These are phyloP conservation scores for Coniochaeta sp. DNA, from an alignment of 2,329 filamentous ascomycete species.

Conservation along the genomic window DNA sequence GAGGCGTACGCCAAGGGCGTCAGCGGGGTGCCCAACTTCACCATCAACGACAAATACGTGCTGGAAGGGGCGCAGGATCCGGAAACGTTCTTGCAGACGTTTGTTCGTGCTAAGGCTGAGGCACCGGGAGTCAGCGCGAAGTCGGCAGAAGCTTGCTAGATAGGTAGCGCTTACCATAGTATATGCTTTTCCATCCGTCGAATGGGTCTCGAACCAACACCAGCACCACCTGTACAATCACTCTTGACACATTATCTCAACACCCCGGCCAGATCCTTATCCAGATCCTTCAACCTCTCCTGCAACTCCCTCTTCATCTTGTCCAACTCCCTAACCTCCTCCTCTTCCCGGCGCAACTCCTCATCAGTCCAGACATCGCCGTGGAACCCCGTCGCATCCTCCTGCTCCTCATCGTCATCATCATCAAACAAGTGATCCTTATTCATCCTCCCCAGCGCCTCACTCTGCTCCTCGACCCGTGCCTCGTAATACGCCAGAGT, in stretches of 20 bases:
- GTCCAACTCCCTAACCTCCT: slow-evolving; percentile 52
- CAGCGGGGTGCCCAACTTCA: slow-evolving; percentile 67
- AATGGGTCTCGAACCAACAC: neutral
- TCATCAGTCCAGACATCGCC: slow-evolving; percentile 54
- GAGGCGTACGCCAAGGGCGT: slow-evolving; percentile 44
- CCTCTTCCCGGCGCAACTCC: slow-evolving; percentile 61
- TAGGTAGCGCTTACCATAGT: neutral
- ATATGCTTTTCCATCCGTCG: neutral
- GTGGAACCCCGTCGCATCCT: slow-evolving; percentile 29
- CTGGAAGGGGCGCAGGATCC: slow-evolving; percentile 67
- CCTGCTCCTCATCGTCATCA: slow-evolving; percentile 43
- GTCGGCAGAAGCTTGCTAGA: neutral
- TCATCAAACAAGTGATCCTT: slow-evolving; percentile 49
- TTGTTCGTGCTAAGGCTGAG: slow-evolving; percentile 40
- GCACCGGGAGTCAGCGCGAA: neutral
- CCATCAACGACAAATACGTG: slow-evolving; percentile 59
- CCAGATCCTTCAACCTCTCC: slow-evolving; percentile 42
- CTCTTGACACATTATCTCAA: slow-evolving; percentile 36
- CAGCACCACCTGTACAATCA: neutral
- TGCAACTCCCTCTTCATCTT: slow-evolving; percentile 49
- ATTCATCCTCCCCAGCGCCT: slow-evolving; percentile 67
- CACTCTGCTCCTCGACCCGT: slow-evolving; percentile 70
- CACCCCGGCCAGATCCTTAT: slow-evolving; percentile 47
- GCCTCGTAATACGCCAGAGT: slow-evolving; percentile 77
- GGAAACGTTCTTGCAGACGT: slow-evolving; percentile 56